Base-by-base conservation (phyloP, 805 yeast genomes). In the Suhomyces vadensis region DNA sequence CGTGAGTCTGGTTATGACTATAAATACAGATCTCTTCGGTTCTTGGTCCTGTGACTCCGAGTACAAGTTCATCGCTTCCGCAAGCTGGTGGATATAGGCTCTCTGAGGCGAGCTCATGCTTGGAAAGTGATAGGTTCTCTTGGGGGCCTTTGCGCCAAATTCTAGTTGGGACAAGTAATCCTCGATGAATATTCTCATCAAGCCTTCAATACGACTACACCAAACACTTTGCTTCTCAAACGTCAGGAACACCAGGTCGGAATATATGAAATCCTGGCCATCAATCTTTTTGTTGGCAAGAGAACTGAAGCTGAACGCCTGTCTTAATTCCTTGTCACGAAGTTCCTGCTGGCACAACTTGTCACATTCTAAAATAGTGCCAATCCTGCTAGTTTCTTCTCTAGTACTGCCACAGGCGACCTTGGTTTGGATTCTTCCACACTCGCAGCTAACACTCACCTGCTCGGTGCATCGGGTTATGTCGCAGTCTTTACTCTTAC, bases 21-120 rank as follows among this genome's bases (percentile, higher is more conserved):
- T 72, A 50, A 78, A 82, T 0, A 89, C 92, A 8, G 85, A 78
- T 48, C 96, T 64, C 41, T 79, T 72, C 0, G 96, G 96, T 51
- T 88, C 96, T 2, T 78, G 79, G 61, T 87, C 96, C 49, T 87
- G 94, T 1, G 91, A 78, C 54, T 86, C 90, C 0, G 85, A 71
- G 52, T 77, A 81, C 9, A 88, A 54, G 9, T 74, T 69, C 58
- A 70, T 88, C 0, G 79, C 63, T 20, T 72, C 78, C 0, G 90
- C 83, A 31, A 90, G 56, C 41, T 80, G 81, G 56, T 83, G 92
- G 20, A 90, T 64, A 56, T 89, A 88, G 48, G 70, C 69, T 37
- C 97, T 70, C 60, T 87, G 92, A 4, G 81, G 76, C 10, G 71
- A 60, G 40, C 68, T 74, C 95, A 90, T 87, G 13, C 92, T 84